Evolutionary conservation across 73 alveolate genomes (phyloP), one percentile per base, ranked within the genome.

Genomic region (Paramecium octaurelia): DNA sequence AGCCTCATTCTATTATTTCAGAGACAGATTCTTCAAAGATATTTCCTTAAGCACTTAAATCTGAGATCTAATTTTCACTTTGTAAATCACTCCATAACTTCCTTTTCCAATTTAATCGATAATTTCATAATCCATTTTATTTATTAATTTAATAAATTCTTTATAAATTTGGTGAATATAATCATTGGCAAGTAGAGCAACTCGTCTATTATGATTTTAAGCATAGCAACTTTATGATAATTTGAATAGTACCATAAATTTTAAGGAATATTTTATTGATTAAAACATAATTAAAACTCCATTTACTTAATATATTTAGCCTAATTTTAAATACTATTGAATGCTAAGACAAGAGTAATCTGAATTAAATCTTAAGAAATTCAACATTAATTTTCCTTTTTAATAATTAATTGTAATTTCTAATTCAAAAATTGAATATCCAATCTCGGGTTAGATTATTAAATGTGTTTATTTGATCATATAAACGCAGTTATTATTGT

Each of bases 101-200:
- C 99, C 99, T 70, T 95, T 87, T 29, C 99, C 99, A 85, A 97
- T 90, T 92, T 97, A 97, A 87, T 94, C 95, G 3, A 92, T 54
- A 7, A 96, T 93, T 84, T 96, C 97, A 43, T 87, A 93, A 68
- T 93, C 96, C 84, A 64, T 64, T 31, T 64, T 27, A 27, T 23
- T 31, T 18, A 18, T 18, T 54, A 18, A 7, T 16, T 16, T 16
- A 54, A n/a, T 54, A 16, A 54, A 54, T 34, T n/a, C 31, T 54
- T 54, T 18, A 54, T 54, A 54, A 54, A n/a, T 3, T 54, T 54
- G 3, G 2, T 48, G 12, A 0, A 6, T 36, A 40, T 40, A 3
- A 8, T 40, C 48, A 40, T 40, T 7, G 14, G 2, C 7, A 40
- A 40, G 16, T 7, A 40, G 8, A 40, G 1, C 1, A 40, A 40